Percentiles rank a stretch among this genome's conserved stretches.
Conservation (phyloP, 768 basidiomycete species). For the Neoboletus brunneissimus region DNA sequence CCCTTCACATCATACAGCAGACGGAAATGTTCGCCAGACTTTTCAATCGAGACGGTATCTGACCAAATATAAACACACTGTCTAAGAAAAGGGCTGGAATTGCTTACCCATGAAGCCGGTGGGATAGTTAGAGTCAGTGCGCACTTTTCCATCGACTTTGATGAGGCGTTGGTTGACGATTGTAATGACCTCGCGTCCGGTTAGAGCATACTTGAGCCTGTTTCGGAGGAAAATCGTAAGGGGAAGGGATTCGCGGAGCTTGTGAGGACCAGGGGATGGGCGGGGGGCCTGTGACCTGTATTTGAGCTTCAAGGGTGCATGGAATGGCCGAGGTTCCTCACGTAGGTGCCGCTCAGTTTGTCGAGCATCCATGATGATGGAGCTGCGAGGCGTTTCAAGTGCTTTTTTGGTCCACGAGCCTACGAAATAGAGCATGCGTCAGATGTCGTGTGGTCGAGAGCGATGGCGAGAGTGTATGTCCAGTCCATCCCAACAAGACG, state of each 20-base stretch:
- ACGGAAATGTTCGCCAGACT: constrained; percentile 99
- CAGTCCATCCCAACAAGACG: constrained; percentile 17
- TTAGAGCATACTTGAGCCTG: constrained; percentile 98
- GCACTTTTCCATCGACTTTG: constrained; percentile 98
- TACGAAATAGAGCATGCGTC: constrained; percentile 34
- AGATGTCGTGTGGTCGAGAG: constrained; percentile 7
- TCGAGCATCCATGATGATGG: constrained; percentile 99
- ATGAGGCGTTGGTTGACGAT: constrained; percentile 96
- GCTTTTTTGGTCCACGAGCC: constrained; percentile 99
- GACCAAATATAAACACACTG: background rate
- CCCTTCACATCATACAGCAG: constrained; percentile 99
- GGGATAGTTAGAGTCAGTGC: constrained; percentile 96
- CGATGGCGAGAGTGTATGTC: background rate
- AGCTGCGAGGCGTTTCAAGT: constrained; percentile 95
- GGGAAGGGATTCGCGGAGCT: constrained; percentile 96
- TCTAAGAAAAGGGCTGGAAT: background rate
- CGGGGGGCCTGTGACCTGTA: constrained; percentile 72
- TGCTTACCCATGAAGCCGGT: constrained; percentile 92
- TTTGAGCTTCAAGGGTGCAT: constrained; percentile 6
- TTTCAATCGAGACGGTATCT: constrained; percentile 98
- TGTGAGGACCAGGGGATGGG: constrained; percentile 98
- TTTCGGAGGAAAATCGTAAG: constrained; percentile 97
- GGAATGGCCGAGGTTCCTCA: constrained; percentile 39
- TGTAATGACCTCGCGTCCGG: constrained; percentile 90
- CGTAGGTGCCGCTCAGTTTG: constrained; percentile 94